Base-by-base conservation (phyloP, 2,329 filamentous ascomycete genomes). In the Fusarium sublunatum region DNA sequence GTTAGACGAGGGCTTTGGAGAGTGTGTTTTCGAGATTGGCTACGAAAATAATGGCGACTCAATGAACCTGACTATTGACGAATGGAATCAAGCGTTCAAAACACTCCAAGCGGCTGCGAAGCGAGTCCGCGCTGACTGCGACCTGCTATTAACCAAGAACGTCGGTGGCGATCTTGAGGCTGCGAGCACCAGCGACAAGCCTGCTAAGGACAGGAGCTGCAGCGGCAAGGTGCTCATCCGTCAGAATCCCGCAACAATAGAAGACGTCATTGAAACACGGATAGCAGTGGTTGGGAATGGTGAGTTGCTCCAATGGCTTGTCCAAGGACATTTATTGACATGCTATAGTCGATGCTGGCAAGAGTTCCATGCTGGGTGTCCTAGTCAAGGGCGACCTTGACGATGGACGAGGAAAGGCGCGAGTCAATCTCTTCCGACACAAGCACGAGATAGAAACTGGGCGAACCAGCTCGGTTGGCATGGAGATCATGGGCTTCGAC, bases 401-500 rank as follows among this genome's bases (percentile, higher is more conserved):
- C 71, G 95, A 99, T 77, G 95, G 95, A 13, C 86, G 95, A 73
- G 95, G 95, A 11, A 94, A 91, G 76, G 94, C 95, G 41, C 90
- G 95, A 61, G 91, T 99, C 47, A 98, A 97, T 66, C 87, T 99
- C 11, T 99, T 99, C 79, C 87, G 95, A 13, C 95, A 99, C 77
- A 98, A 99, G 78, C 95, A 99, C 73, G 95, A 99, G 78, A 91
- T 98, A 36, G 95, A 99, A 77, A 95, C 91, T 42, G 95, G 95
- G 2, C 86, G 95, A 65, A 99, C 95, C 9, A 97, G 92, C 74
- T 97, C 93, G 0, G 95, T 99, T 1, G 94, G 95, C 38, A 96
- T 98, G 93, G 95, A 99, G 76, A 98, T 98, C 61, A 93, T 98
- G 90, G 95, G 95, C 2, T 99, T 97, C 70, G 93, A 98, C 76